phyloP scores from a whole-genome alignment of 2,329 filamentous ascomycete species.

The Colletotrichum costaricense region DNA sequence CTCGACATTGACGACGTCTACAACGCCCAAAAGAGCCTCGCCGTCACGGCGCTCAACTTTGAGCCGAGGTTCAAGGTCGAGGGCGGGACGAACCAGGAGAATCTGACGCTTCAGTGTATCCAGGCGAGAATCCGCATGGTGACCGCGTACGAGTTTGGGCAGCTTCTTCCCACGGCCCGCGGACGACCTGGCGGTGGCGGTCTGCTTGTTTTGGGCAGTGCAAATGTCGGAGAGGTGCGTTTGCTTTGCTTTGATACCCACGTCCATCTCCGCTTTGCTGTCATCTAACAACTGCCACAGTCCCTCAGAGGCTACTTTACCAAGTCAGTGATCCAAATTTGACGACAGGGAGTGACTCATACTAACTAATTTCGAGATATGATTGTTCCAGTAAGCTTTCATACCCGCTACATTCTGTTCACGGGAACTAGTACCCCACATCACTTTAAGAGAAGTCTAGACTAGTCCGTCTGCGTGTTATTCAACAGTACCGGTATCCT shows the following conservation, averaged over 20 bases:
- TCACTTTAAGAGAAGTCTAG: background rate
- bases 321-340: constrained; percentile 57
- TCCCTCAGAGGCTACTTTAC: constrained; percentile 63
- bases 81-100: constrained; percentile 70
- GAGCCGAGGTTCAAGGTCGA: constrained; percentile 68
- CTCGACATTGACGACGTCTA: constrained; percentile 79
- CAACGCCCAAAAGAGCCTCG: constrained; percentile 68
- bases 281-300: constrained; percentile 42
- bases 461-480: background rate
- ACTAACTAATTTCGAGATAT: constrained; percentile 16
- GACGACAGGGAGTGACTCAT: background rate
- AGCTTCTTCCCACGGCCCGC: constrained; percentile 70
- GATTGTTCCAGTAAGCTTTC: constrained; percentile 30
- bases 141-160: constrained; percentile 67
- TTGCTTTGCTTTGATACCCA: constrained; percentile 13
- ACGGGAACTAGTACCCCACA: background rate
- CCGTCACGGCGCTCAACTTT: constrained; percentile 69
- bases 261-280: background rate
- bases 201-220: constrained; percentile 74
- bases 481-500: background rate
- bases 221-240: constrained; percentile 67
- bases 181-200: constrained; percentile 66
- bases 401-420: background rate
- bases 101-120: constrained; percentile 67
- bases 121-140: constrained; percentile 70